A percentile compares a stretch with the other conserved stretches of the same genome.
Evolutionary conservation across 345 rosid species (phyloP).

Genomic region (Aquilaria yunnanensis): DNA sequence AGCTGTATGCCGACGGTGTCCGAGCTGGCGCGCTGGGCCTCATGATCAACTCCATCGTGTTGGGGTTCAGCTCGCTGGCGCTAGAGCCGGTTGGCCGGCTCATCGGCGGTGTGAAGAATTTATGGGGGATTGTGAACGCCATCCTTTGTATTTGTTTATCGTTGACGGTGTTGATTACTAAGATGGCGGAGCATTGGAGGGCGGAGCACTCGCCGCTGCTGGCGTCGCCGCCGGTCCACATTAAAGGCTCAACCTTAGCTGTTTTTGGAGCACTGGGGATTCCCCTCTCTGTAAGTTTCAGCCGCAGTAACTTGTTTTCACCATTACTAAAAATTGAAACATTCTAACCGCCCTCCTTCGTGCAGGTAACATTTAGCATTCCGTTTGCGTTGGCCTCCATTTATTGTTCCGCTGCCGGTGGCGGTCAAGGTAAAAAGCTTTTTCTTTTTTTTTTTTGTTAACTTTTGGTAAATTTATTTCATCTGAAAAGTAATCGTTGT

Average conservation of each 20-base stretch:
- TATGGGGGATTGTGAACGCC: slow-evolving; percentile 68
- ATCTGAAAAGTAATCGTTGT: too few relatives aligned
- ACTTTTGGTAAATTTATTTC: too few relatives aligned
- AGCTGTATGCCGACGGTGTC: slow-evolving; percentile 57
- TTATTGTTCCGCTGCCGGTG: slow-evolving; percentile 43
- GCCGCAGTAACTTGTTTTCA: background rate
- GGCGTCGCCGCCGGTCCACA: slow-evolving; percentile 44
- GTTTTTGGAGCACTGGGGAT: slow-evolving; percentile 61
- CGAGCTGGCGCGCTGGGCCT: slow-evolving; percentile 77
- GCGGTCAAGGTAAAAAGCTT: slow-evolving; percentile 67
- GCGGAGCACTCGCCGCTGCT: background rate
- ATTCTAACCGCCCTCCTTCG: background rate
- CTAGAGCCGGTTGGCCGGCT: slow-evolving; percentile 34
- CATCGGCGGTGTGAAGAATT: slow-evolving; percentile 41
- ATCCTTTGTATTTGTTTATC: slow-evolving; percentile 16
- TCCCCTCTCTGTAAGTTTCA: slow-evolving; percentile 54
- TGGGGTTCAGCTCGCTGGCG: slow-evolving; percentile 54
- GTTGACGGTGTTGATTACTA: slow-evolving; percentile 58
- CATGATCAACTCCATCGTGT: slow-evolving; percentile 66
- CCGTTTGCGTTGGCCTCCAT: slow-evolving; percentile 94
- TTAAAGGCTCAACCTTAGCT: slow-evolving; percentile 49
- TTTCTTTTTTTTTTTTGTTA: too few relatives aligned
- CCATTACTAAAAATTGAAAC: too few relatives aligned
- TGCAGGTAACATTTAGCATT: slow-evolving; percentile 47
- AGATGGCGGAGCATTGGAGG: slow-evolving; percentile 43